A percentile compares a stretch with the other conserved stretches of the same genome.
Evolutionary conservation across 2,329 filamentous ascomycete genomes (phyloP).

Genomic region (Metarhizium rileyi): DNA sequence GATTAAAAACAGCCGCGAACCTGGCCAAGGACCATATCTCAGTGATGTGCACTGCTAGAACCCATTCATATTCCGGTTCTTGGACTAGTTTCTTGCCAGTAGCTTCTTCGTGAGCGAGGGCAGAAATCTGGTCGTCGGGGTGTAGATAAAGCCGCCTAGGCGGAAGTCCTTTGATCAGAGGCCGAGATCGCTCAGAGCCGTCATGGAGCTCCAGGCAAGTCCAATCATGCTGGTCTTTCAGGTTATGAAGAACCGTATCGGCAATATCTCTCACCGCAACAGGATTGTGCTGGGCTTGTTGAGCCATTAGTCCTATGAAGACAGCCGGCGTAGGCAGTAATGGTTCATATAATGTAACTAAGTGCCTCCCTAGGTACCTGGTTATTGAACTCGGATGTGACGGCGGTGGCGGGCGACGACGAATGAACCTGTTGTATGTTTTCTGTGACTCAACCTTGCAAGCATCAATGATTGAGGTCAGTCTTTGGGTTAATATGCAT

Average conservation of each 20-base stretch:
- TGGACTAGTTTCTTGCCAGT: constrained; percentile 35
- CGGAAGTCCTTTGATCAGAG: constrained; percentile 62
- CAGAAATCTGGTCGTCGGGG: constrained; percentile 70
- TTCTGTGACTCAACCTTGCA: too few relatives aligned
- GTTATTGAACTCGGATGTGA: neutral
- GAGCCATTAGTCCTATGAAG: neutral
- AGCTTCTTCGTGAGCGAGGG: constrained; percentile 50
- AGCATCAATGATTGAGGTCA: too few relatives aligned
- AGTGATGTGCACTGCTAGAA: constrained; percentile 60
- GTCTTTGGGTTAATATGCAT: too few relatives aligned
- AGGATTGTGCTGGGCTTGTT: neutral
- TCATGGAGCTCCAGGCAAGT: constrained; percentile 46
- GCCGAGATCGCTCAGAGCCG: constrained; percentile 37
- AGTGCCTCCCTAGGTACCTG: neutral
- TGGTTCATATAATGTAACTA: neutral
- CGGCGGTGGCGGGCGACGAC: neutral
- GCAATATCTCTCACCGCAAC: constrained; percentile 15
- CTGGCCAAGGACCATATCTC: constrained; percentile 62
- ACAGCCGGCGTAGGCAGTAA: neutral
- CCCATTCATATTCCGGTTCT: constrained; percentile 60
- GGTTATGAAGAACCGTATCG: constrained; percentile 54
- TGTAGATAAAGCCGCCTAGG: constrained; percentile 67
- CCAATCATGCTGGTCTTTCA: constrained; percentile 71
- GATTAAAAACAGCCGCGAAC: constrained; percentile 63
- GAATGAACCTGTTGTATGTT: too few relatives aligned